Conservation (phyloP, 2,329 filamentous ascomycete species). For the Exophiala sideris region DNA sequence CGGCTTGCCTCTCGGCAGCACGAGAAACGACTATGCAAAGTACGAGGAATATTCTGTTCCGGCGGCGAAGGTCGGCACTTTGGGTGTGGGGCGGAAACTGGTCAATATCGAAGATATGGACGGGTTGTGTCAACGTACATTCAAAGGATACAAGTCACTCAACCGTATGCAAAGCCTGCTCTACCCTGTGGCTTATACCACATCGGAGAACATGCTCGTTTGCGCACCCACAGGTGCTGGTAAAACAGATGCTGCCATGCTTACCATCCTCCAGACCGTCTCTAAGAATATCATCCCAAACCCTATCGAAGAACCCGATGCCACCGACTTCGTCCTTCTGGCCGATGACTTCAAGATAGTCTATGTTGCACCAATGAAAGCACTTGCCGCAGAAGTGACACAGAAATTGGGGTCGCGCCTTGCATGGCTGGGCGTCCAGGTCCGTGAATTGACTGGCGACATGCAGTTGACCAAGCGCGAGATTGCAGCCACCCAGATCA, state of each 20-base stretch:
- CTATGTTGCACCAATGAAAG: constrained; percentile 99
- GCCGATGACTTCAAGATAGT: constrained; percentile 94
- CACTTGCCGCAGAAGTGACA: constrained; percentile 91
- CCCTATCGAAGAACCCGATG: constrained; percentile 68
- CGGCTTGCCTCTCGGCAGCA: constrained; percentile 71
- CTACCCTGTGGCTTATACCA: constrained; percentile 91
- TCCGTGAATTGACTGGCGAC: constrained; percentile 91
- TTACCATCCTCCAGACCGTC: constrained; percentile 88
- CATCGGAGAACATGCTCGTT: constrained; percentile 97
- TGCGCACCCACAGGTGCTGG: constrained; percentile 96
- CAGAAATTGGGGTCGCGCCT: constrained; percentile 89
- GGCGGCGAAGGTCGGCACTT: constrained; percentile 70
- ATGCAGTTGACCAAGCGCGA: constrained; percentile 98
- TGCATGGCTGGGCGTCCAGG: constrained; percentile 88
- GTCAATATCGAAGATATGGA: constrained; percentile 80
- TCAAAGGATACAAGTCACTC: constrained; percentile 86
- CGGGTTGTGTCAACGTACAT: constrained; percentile 83
- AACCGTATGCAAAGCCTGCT: constrained; percentile 99
- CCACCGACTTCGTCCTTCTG: constrained; percentile 76
- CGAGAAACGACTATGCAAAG: constrained; percentile 66
- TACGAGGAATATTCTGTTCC: constrained; percentile 91
- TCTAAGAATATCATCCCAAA: constrained; percentile 79
- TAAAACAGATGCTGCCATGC: constrained; percentile 98
- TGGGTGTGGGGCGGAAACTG: constrained; percentile 70
- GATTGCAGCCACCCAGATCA: constrained; percentile 93